Evolutionary conservation across 176 grass and related monocot species (phyloP), one percentile per base, ranked within the genome.

Genomic region (Aegilops umbellulata): DNA sequence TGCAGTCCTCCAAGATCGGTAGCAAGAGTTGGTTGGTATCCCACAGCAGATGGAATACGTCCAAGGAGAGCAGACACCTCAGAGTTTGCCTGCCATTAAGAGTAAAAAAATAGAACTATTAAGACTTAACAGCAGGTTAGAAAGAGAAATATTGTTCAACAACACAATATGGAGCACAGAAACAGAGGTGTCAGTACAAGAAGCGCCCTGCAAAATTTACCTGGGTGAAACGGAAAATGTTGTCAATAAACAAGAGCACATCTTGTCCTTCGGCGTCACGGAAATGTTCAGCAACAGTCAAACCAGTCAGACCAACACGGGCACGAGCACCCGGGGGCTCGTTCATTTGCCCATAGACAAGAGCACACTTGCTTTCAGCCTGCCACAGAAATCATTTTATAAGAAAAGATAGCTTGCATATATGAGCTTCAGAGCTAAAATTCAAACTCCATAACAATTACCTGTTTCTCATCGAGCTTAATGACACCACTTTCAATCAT

Each of bases 401-500:
- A 23, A 68, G 86, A 0, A 61, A 31, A 5, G 29, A 7, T 47
- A n/a, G 12, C 14, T 32, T 15, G 36, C 63, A 86, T 14, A 74
- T 20, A 38, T 49, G 3, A 75, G 35, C 12, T 15, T 78, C 27
- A 27, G 5, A 26, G 19, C 17, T 63, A 3, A 82, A 78, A 82
- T 41, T 57, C 77, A 1, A 80, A 57, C n/a, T 20, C 1, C 10
- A 8, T 22, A 72, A 14, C 22, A 68, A 27, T 78, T 88, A 95
- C 95, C 95, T 93, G 91, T 72, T 93, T 95, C 46, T 97, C 95
- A 65, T 83, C 95, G 60, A 97, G 95, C 89, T 97, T 97, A 65
- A 97, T 97, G 74, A 97, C 95, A 93, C 95, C 95, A 92, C 93
- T 97, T 84, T 97, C 95, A 93, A 97, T 95, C 95, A 97, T 97